Evolutionary conservation across 208 protist genomes (phyloP), one percentile per base, ranked within the genome.

Genomic region (Trypanosoma mega): DNA sequence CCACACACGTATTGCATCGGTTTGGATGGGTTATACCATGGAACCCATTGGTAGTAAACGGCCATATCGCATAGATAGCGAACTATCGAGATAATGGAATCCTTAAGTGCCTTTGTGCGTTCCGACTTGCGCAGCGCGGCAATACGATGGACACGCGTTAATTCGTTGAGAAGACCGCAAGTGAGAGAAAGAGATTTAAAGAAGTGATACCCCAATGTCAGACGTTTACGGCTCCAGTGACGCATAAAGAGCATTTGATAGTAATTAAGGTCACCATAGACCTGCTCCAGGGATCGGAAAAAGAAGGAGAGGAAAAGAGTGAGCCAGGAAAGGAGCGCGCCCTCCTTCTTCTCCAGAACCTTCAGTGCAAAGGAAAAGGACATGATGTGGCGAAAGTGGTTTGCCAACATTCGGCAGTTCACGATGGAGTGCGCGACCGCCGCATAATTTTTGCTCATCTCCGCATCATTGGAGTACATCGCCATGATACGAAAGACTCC

Each of bases 41-140:
- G 76, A 20, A 94, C 63, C 88, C 91, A 96, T 67, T 92, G 87
- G 74, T 84, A 96, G 76, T 96, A 96, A 21, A 96, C 82, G 59
- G 85, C 77, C 82, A 96, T 96, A 59, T 96, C 90, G 46, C 76
- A 85, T 46, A 92, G 29, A 12, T 74, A 84, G 31, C 90, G 90
- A n/a, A 86, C 61, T 8, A 85, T 58, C 1, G 90, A 78, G 46
- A 82, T 67, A 48, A 76, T 62, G 21, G 60, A 79, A 7, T 76
- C 67, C 41, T 49, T 59, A 26, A 96, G 18, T 24, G 76, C 11
- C 68, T 11, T 67, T 11, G 7, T 60, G 20, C 23, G 78, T 67
- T 57, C 78, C 64, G 45, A 49, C 26, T n/a, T 53, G 36, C 47
- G 72, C 51, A 37, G 52, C 36, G 18, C 39, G 56, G 9, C 59